Conservation (phyloP, 768 basidiomycete species). For the Kondoa malvinella region DNA sequence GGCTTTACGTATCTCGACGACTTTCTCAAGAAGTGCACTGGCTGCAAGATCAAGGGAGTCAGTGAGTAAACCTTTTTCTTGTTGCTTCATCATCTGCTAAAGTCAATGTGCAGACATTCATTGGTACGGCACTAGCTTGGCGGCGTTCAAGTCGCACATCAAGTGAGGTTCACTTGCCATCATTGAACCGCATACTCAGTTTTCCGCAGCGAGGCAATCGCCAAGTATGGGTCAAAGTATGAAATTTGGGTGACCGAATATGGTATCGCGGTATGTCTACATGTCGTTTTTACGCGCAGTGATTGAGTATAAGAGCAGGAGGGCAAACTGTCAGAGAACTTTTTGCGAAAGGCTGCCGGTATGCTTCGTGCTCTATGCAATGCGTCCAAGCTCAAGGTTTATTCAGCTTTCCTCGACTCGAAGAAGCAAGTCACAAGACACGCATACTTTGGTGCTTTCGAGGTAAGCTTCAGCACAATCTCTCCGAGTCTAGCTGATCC, state of each 20-base stretch:
- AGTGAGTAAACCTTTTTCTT: background rate
- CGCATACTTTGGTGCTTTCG: slow-evolving; percentile 2
- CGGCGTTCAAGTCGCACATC: slow-evolving; percentile 1
- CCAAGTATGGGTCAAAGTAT: background rate
- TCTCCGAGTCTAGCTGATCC: too few relatives aligned
- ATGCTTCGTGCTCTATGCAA: background rate
- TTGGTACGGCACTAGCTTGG: background rate
- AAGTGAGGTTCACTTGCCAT: background rate
- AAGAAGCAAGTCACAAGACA: background rate
- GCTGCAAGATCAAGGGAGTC: background rate
- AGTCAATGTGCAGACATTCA: background rate
- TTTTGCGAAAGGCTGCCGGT: background rate
- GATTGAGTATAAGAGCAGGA: background rate
- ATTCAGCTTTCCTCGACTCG: background rate
- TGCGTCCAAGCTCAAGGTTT: background rate
- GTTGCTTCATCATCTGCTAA: background rate
- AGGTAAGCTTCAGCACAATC: background rate
- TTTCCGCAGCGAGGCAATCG: background rate
- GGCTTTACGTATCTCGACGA: slow-evolving; percentile 4
- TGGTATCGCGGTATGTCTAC: background rate
- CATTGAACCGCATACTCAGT: background rate
- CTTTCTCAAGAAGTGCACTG: background rate
- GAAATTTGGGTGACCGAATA: slow-evolving; percentile 2
- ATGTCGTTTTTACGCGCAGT: background rate
- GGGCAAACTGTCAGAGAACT: background rate